Conservation (phyloP, 192 early-diverging fungal genomes). For the Coemansia sp. region DNA sequence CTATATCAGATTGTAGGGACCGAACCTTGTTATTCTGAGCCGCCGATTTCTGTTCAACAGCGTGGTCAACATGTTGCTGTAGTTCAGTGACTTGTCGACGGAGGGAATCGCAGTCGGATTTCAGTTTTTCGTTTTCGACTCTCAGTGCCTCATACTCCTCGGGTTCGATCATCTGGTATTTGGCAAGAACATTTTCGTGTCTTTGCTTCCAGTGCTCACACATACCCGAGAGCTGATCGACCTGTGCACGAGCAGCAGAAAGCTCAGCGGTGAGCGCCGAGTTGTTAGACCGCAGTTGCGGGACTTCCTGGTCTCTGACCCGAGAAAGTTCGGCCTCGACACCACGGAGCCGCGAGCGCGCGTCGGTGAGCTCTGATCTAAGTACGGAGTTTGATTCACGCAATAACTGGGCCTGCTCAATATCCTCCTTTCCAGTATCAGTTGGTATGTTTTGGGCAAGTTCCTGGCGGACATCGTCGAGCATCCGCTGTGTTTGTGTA, state of each 20-base stretch:
- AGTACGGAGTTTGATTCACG: conserved; percentile 78
- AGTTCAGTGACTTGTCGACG: conserved; percentile 7
- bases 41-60: conserved; percentile 9
- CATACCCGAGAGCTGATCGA: conserved; percentile 58
- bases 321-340: conserved; percentile 55
- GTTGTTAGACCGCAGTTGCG: conserved; percentile 50
- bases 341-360: conserved; percentile 18
- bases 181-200: conserved; percentile 68
- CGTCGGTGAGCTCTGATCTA: conserved; percentile 56
- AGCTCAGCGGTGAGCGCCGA: conserved; percentile 59
- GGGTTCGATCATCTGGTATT: conserved; percentile 81
- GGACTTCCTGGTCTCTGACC: conserved; percentile 56
- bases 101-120: conserved; percentile 14
- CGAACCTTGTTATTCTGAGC: conserved; percentile 7
- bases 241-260: conserved; percentile 56
- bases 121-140: conserved; percentile 44
- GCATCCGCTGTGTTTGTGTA: conserved; percentile 61
- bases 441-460: too few relatives aligned
- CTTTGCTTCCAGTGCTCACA: conserved; percentile 73
- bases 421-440: conserved; percentile 23
- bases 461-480: conserved; percentile 65
- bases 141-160: conserved; percentile 71
- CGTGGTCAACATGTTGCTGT: neutral
- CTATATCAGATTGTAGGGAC: conserved; percentile 25
- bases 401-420: conserved; percentile 65